Conservation (phyloP, 1,139 yeast genomes). For the Hansenula anomala region DNA sequence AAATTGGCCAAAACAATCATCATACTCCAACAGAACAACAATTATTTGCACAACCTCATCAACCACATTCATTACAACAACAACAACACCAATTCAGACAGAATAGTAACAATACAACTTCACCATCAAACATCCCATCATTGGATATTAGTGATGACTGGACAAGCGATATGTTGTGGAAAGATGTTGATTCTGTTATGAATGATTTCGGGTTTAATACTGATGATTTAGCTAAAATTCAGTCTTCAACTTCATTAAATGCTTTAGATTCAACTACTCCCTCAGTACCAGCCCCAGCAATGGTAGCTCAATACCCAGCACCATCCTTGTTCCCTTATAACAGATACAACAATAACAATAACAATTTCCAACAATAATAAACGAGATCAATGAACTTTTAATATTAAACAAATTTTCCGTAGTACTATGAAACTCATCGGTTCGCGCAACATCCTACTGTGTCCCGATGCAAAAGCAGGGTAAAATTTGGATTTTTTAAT, state of each 20-base stretch:
- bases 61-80: no score
- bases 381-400: no score
- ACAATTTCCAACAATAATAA: not conserved
- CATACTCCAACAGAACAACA: no score
- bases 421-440: no score
- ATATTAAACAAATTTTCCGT: no score
- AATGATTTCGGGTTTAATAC: conserved; percentile 88
- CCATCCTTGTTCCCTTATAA: conserved; percentile 1
- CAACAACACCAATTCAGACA: conserved; percentile 10
- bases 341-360: not conserved
- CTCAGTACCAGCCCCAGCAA: not conserved
- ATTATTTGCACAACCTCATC: no score
- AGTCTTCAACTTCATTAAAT: not conserved
- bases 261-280: not conserved
- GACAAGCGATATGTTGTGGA: conserved; percentile 76
- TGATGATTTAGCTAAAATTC: conserved; percentile 25
- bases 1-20: no score
- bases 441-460: no score
- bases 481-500: no score
- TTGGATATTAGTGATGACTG: conserved; percentile 35
- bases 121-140: conserved; percentile 22
- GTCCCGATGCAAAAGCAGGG: no score
- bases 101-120: conserved; percentile 4
- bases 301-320: not conserved
- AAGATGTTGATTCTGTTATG: conserved; percentile 89